Evolutionary conservation across 2,329 filamentous ascomycete species (phyloP).

Genomic region (Lachnellula hyalina): DNA sequence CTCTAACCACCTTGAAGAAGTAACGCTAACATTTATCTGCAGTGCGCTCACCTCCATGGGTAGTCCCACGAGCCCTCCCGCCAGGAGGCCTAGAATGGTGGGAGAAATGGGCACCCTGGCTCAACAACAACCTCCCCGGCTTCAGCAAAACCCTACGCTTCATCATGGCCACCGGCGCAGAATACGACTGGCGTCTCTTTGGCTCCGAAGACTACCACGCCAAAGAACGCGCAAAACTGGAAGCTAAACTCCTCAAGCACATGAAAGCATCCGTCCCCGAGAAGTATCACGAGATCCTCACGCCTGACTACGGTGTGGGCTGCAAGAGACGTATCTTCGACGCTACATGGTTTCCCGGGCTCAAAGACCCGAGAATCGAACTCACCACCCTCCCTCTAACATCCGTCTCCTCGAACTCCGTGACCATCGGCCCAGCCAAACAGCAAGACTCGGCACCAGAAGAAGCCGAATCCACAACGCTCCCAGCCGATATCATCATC

Average conservation of each 20-base stretch:
- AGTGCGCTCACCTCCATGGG: constrained; percentile 52
- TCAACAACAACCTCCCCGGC: constrained; percentile 44
- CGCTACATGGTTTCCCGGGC: constrained; percentile 42
- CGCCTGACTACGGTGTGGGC: constrained; percentile 50
- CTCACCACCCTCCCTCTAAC: constrained; percentile 48
- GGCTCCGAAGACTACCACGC: constrained; percentile 35
- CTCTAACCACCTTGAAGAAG: too few species aligned
- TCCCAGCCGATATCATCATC: constrained; percentile 52
- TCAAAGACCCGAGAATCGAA: constrained; percentile 45
- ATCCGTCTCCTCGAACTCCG: constrained; percentile 40
- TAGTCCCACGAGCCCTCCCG: constrained; percentile 37
- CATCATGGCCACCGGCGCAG: constrained; percentile 36
- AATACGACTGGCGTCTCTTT: constrained; percentile 44
- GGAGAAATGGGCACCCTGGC: constrained; percentile 40
- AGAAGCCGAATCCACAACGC: constrained; percentile 34
- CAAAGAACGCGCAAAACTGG: constrained; percentile 37
- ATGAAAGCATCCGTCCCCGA: constrained; percentile 45
- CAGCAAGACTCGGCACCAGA: constrained; percentile 20
- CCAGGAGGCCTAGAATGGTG: constrained; percentile 37
- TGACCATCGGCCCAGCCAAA: constrained; percentile 43
- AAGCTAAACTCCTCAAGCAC: constrained; percentile 37
- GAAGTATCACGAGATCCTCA: constrained; percentile 53
- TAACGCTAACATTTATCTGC: too few species aligned
- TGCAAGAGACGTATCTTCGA: constrained; percentile 54
- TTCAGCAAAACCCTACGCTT: constrained; percentile 38